Percentiles rank a stretch among this genome's conserved stretches.
These are phyloP conservation scores for Gorgonomyces haynaldii DNA, from an alignment of 192 early-diverging fungal species.

Conservation along the genomic window DNA sequence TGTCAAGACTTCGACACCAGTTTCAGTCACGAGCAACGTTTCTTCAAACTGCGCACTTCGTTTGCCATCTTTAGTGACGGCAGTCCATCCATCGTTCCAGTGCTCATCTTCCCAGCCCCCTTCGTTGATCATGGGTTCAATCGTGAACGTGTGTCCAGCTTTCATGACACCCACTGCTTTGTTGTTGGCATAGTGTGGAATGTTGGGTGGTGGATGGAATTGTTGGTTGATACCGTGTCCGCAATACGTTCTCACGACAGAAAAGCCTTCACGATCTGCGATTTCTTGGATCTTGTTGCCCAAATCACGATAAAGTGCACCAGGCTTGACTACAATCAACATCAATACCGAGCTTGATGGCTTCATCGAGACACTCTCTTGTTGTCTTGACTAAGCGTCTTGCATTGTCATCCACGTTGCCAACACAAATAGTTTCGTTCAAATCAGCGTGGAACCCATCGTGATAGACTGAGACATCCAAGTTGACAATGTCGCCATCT, in stretches of 20 bases:
- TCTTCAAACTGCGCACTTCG: slow-evolving; percentile 97
- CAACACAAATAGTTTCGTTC: slow-evolving; percentile 87
- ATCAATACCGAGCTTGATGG: slow-evolving; percentile 69
- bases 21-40: slow-evolving; percentile 84
- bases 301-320: slow-evolving; percentile 81
- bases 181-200: slow-evolving; percentile 93
- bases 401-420: slow-evolving; percentile 69
- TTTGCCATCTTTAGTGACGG: slow-evolving; percentile 83
- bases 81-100: slow-evolving; percentile 68
- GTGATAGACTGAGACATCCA: slow-evolving; percentile 81
- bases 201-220: slow-evolving; percentile 84
- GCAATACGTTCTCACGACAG: slow-evolving; percentile 83
- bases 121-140: slow-evolving; percentile 99
- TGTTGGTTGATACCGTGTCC: slow-evolving; percentile 82
- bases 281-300: slow-evolving; percentile 81
- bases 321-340: slow-evolving; percentile 64
- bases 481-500: slow-evolving; percentile 94
- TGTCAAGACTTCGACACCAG: slow-evolving; percentile 76
- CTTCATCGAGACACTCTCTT: slow-evolving; percentile 78
- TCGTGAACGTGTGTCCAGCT: slow-evolving; percentile 89
- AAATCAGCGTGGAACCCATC: slow-evolving; percentile 93
- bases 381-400: slow-evolving; percentile 67
- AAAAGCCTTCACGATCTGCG: slow-evolving; percentile 75
- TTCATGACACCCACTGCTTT: slow-evolving; percentile 95
- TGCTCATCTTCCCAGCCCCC: slow-evolving; percentile 46